Evolutionary conservation across 2,329 filamentous ascomycete species (phyloP), one percentile per base, ranked within the genome.

Genomic region (Huntiella moniliformis): DNA sequence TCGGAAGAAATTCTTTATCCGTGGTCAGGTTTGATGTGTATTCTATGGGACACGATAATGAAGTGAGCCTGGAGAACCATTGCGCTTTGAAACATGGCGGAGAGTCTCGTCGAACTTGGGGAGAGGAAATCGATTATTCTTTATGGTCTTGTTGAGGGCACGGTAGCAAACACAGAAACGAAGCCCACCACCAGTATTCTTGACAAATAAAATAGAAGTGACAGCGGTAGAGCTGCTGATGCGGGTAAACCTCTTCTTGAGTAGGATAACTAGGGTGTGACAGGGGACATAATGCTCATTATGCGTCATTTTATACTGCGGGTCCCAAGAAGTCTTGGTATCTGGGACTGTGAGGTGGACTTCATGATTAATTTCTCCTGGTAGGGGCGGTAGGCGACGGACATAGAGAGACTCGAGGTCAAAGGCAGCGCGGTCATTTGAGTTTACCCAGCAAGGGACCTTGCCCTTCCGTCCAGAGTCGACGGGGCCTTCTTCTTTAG

Each of bases 111-210:
- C 46, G 35, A 64, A 60, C 2, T 60, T 46, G 0, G 53, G 58
- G 15, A 61, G 44, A 2, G 52, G 51, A 49, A 60, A 60, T 1
- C 52, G 42, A 47, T 63, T 54, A 51, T 63, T 61, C 18, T 55
- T 54, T 3, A 54, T 62, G n/a, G 61, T 49, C 0, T 49, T 47
- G 43, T 64, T 65, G 1, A 64, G 50, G 0, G 33, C 49, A 43
- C 53, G 41, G 51, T 63, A 65, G 47, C 64, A 53, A 4, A 63
- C 52, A 51, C 51, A 63, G 37, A 64, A 44, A 15, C 52, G 48
- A 6, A 60, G 45, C 5, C 48, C 52, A 3, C 55, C 50, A 41
- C 56, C 53, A 4, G 54, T 54, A 50, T 61, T 63, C 18, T 43
- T 49, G 16, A 58, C 50, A 52, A 62, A 61, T 0, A 62, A 49